Evolutionary conservation across 108 stramenopile genomes (phyloP).

Genomic region (Discostella stelligeroides): DNA sequence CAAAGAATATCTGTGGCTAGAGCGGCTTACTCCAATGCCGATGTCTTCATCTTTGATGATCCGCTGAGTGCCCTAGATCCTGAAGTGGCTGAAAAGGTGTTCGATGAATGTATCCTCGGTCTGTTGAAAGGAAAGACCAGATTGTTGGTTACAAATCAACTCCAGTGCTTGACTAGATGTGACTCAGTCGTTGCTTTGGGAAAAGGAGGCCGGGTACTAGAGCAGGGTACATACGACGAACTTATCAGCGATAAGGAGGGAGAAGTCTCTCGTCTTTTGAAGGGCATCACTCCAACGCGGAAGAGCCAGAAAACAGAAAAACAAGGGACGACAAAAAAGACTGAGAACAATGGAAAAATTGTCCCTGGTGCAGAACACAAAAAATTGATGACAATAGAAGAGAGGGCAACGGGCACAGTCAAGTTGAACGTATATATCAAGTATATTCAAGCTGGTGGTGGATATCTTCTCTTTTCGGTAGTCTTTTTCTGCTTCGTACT

Average conservation of each 20-base stretch:
- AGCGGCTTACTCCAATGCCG: constrained; percentile 81
- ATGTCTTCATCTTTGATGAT: constrained; percentile 87
- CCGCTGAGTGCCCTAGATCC: constrained; percentile 85
- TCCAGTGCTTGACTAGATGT: constrained; percentile 74
- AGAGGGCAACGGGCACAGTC: constrained; percentile 68
- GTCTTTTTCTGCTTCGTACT: constrained; percentile 60
- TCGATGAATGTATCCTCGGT: constrained; percentile 74
- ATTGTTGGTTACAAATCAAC: constrained; percentile 91
- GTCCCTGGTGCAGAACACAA: constrained; percentile 18
- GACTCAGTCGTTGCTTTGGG: constrained; percentile 75
- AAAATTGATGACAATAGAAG: constrained; percentile 67
- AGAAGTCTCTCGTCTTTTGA: constrained; percentile 72
- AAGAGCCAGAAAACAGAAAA: constrained; percentile 14
- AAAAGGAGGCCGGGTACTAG: constrained; percentile 67
- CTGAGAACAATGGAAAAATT: constrained; percentile 1
- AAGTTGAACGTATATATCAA: constrained; percentile 61
- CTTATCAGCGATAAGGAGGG: constrained; percentile 59
- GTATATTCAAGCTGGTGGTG: constrained; percentile 70
- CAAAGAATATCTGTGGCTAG: constrained; percentile 75
- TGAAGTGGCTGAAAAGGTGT: constrained; percentile 79
- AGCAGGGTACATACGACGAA: constrained; percentile 72
- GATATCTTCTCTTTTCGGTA: constrained; percentile 44
- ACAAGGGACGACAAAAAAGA: not conserved
- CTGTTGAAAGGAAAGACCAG: constrained; percentile 77
- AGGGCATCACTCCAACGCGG: constrained; percentile 32